Evolutionary conservation across 495 filamentous ascomycete species (phyloP).

Genomic region (Geoglossum glabrum): DNA sequence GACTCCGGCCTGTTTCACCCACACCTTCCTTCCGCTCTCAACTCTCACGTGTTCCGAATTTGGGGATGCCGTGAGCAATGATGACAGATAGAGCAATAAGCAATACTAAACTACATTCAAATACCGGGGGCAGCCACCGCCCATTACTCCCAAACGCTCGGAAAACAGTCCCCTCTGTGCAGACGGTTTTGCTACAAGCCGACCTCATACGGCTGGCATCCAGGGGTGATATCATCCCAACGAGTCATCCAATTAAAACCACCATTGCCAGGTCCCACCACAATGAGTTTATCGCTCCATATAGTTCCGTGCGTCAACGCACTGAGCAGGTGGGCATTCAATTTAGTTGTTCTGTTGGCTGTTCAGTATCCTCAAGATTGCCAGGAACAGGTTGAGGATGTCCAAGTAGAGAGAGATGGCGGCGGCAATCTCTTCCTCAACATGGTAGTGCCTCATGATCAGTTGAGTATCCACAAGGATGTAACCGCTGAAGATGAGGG

Average conservation of each 20-base stretch:
- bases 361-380: conserved; percentile 79
- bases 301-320: neutral
- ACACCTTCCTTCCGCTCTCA: neutral
- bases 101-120: too few relatives aligned
- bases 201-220: neutral
- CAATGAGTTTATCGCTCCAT: neutral
- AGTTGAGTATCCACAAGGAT: conserved; percentile 93
- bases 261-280: neutral
- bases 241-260: neutral
- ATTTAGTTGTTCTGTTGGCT: conserved; percentile 63
- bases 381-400: conserved; percentile 89
- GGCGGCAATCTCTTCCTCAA: conserved; percentile 96
- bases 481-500: conserved; percentile 81
- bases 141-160: too few relatives aligned
- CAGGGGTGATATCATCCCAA: neutral
- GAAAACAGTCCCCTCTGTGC: too few relatives aligned
- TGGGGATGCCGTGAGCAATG: neutral
- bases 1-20: neutral
- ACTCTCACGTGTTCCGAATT: neutral
- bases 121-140: too few relatives aligned
- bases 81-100: too few relatives aligned
- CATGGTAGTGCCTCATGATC: conserved; percentile 84
- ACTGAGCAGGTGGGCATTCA: neutral
- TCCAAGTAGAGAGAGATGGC: conserved; percentile 91
- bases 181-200: neutral